Percentiles rank a stretch among this genome's conserved stretches.
phyloP scores from a whole-genome alignment of 2,329 filamentous ascomycete species.

The Aspergillus nomiae region DNA sequence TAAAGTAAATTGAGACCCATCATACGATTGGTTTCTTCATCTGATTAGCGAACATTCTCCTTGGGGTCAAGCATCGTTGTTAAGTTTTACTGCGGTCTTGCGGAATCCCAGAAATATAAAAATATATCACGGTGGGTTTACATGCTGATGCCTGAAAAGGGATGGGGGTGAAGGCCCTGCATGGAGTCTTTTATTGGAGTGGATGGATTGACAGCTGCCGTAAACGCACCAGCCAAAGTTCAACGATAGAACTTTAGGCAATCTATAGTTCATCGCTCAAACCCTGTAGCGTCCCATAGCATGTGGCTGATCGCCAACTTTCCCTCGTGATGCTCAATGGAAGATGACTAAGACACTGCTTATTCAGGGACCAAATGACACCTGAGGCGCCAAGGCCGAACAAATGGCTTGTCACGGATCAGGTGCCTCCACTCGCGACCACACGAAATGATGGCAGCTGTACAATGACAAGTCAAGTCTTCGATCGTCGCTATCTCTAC shows the following conservation, averaged over 20 bases:
- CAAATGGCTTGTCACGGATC: conserved; percentile 10
- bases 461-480: conserved; percentile 5
- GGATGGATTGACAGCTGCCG: neutral
- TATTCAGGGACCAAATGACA: neutral
- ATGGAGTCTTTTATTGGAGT: no score
- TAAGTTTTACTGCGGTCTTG: neutral
- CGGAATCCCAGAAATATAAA: neutral
- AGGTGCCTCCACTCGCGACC: conserved; percentile 16
- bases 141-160: neutral
- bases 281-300: neutral
- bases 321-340: neutral
- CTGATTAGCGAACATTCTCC: neutral
- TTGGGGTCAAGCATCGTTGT: neutral
- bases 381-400: conserved; percentile 5
- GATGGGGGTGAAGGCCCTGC: neutral
- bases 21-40: neutral
- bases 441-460: conserved; percentile 12
- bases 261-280: neutral
- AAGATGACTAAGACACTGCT: conserved; percentile 1
- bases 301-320: neutral
- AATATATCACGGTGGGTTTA: neutral
- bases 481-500: neutral
- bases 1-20: neutral
- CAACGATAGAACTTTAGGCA: neutral
- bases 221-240: neutral